Evolutionary conservation across 2,329 filamentous ascomycete genomes (phyloP), one percentile per base, ranked within the genome.

Genomic region (Elsinoe batatas): DNA sequence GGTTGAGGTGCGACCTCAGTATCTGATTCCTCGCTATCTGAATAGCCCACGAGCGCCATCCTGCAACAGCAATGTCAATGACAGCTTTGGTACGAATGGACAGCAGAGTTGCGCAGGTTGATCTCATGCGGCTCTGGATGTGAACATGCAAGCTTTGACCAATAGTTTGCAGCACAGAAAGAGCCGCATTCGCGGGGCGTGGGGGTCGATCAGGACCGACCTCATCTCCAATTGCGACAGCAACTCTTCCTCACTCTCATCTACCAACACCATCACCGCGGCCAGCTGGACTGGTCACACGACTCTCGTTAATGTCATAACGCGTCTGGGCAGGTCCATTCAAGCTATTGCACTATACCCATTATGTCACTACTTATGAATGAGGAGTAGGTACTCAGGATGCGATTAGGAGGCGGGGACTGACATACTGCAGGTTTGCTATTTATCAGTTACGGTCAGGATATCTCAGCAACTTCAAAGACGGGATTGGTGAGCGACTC

Each of bases 11-110:
- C 58, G 10, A 60, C 47, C n/a, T 69, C 62, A 55, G 87, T 84
- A 55, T 86, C 85, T 11, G 84, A 89, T 46, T 70, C 74, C 63
- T 86, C 84, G 0, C 84, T 93, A 67, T 91, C 88, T 3, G 88
- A 91, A 64, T 94, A 95, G 59, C 85, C 83, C 61, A 93, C 88
- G 30, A 95, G 76, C 12, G 80, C 84, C 87, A 93, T 93, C 13
- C 13, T 51, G 26, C 26, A 30, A 12, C 17, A 13, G n/a, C 5
- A 1, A 22, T 33, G 17, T 49, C 15, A 35, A 35, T 33, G 26
- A n/a, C 26, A 13, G n/a, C 35, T 26, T 12, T 33, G 30, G 18
- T 4, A 49, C 2, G 7, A 5, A 17, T 12, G 10, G 4, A 2
- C 11, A 30, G 13, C 33, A 1, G 33, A 8, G 30, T 36, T 51